Base-by-base conservation (phyloP, 2,329 filamentous ascomycete genomes). In the Penicillium capsulatum region DNA sequence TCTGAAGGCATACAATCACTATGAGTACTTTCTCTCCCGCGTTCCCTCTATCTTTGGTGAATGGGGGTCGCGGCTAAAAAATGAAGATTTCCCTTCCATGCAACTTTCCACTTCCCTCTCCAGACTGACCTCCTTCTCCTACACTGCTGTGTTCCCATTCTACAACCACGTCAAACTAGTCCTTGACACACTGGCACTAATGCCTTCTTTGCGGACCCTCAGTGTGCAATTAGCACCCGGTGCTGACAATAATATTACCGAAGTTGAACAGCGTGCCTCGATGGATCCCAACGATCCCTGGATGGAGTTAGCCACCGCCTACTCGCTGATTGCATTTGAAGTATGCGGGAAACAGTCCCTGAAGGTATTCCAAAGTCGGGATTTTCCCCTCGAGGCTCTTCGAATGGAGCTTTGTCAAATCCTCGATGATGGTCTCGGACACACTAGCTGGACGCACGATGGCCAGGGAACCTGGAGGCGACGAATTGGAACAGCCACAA, bases 131-230 rank as follows among this genome's bases (percentile, higher is more conserved):
- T 67, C 65, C 1, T 71, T 77, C 44, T 64, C 66, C 38, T 86
- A 85, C 56, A 72, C 81, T 3, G 80, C 78, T 26, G 75, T 85
- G 6, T 87, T 86, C 50, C 83, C 84, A 0, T 77, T 81, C 24
- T 71, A 74, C 33, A 73, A 74, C 4, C 82, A 86, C 55, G 71
- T 84, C 34, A 64, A 73, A 27, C 43, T 63, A 1, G 58, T 70
- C 3, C 47, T 68, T 27, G 65, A 64, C 31, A 64, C 77, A 1
- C 59, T 78, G 2, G 57, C 64, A 2, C 51, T 68, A 42, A 70
- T 81, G 45, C 73, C 72, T 1, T 69, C 62, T 8, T 51, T 84
- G 3, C 68, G 75, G 29, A 66, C 66, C 9, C 61, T 84, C 1
- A 80, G 71, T 39, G 61, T 82, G 9, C 79, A 80, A 36, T 47